Conservation (phyloP, 2,329 filamentous ascomycete genomes). For the Magnaporthales sp. region DNA sequence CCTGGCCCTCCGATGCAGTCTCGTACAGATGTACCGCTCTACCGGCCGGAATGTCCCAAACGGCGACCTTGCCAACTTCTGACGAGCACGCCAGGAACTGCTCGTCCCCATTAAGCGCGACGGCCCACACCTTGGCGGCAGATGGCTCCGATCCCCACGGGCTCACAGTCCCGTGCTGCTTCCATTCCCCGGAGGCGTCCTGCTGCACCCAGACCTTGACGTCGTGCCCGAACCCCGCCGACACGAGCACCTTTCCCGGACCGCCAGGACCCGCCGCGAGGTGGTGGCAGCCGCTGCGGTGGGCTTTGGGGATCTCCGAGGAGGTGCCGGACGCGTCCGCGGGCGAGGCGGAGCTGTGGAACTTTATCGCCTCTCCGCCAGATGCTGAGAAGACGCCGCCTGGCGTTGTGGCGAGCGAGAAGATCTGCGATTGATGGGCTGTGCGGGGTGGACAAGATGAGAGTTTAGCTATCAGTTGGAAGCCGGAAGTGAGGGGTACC, state of each 20-base stretch:
- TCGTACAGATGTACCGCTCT: slow-evolving; percentile 63
- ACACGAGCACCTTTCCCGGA: slow-evolving; percentile 66
- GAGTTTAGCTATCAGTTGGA: neutral
- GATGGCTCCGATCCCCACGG: slow-evolving; percentile 31
- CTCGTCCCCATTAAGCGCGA: slow-evolving; percentile 78
- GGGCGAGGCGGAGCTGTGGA: slow-evolving; percentile 69
- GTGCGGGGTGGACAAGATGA: slow-evolving; percentile 10
- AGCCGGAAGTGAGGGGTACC: neutral
- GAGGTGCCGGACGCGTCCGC: slow-evolving; percentile 65
- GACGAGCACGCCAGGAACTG: slow-evolving; percentile 80
- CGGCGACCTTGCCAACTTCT: slow-evolving; percentile 78
- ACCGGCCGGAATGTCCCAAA: slow-evolving; percentile 63
- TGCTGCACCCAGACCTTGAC: slow-evolving; percentile 70
- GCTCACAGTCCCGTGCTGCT: slow-evolving; percentile 33
- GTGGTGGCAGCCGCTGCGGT: slow-evolving; percentile 88
- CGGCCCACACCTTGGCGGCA: slow-evolving; percentile 74
- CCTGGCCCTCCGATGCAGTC: slow-evolving; percentile 55
- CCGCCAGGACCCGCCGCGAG: slow-evolving; percentile 54
- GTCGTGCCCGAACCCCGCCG: slow-evolving; percentile 82
- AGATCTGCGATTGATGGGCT: slow-evolving; percentile 83
- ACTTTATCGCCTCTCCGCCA: slow-evolving; percentile 71
- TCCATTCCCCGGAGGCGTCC: slow-evolving; percentile 46
- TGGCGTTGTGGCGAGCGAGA: slow-evolving; percentile 68
- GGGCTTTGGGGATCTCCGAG: slow-evolving; percentile 62
- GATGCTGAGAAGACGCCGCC: slow-evolving; percentile 73